A percentile compares a stretch with the other conserved stretches of the same genome.
Evolutionary conservation across 352 stramenopile genomes (phyloP).

Genomic region (Globisporangium rhizosaccharum): DNA sequence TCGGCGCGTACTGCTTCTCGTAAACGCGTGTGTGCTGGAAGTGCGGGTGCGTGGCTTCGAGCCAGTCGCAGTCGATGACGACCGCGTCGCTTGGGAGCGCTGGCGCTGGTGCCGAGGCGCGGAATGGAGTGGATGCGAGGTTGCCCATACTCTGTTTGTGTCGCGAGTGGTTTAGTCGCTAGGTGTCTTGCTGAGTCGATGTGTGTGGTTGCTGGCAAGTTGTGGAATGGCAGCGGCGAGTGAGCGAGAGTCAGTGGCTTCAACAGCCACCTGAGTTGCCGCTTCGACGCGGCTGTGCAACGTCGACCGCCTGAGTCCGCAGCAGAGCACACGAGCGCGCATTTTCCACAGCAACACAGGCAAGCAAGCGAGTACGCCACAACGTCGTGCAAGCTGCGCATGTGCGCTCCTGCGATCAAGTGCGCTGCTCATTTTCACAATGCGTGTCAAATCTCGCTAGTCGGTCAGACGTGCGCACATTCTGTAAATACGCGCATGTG

Average conservation of each 20-base stretch:
- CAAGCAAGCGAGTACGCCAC: not conserved
- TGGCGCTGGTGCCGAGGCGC: slow-evolving; percentile 6
- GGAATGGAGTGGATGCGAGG: slow-evolving; percentile 25
- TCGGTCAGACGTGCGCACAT: not conserved
- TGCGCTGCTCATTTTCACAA: not conserved
- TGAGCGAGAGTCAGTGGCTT: not conserved
- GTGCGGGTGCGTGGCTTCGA: slow-evolving; percentile 16
- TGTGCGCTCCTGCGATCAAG: not conserved
- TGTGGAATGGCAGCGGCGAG: slow-evolving; percentile 24
- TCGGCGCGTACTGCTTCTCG: slow-evolving; percentile 12
- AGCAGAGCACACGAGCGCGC: not conserved
- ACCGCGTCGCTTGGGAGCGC: slow-evolving; percentile 12
- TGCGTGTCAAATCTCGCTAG: not conserved
- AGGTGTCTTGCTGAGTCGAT: not conserved
- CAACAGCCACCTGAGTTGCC: not conserved
- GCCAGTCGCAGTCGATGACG: slow-evolving; percentile 13
- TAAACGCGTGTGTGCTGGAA: not conserved
- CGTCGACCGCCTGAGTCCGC: too few relatives aligned
- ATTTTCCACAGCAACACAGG: not conserved
- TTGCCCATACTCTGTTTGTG: slow-evolving; percentile 35
- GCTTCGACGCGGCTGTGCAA: too few relatives aligned
- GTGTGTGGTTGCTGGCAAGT: slow-evolving; percentile 25
- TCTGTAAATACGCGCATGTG: not conserved
- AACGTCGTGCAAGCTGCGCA: not conserved
- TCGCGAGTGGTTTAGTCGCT: not conserved